Conservation (phyloP, 2,329 filamentous ascomycete genomes). For the Emmonsia crescens region DNA sequence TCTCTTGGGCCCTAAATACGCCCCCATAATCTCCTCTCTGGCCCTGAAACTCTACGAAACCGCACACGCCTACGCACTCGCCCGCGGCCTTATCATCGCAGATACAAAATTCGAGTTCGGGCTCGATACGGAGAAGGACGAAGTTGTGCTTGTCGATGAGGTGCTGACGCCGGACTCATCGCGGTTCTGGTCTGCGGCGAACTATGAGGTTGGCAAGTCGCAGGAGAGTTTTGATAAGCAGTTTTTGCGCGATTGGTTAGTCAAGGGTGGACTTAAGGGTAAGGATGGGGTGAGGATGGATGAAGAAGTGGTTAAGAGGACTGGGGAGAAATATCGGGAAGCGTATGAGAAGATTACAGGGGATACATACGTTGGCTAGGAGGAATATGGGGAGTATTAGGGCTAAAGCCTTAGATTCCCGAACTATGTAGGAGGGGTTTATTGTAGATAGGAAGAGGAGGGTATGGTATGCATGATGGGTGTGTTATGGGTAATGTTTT, state of each 20-base stretch:
- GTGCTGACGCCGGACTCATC: conserved; percentile 75
- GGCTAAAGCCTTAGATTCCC: conserved; percentile 7
- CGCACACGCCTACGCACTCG: conserved; percentile 32
- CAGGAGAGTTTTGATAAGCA: conserved; percentile 89
- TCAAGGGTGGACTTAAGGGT: conserved; percentile 59
- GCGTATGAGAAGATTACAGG: conserved; percentile 62
- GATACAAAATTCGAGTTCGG: conserved; percentile 73
- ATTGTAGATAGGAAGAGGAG: background rate
- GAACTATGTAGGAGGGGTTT: background rate
- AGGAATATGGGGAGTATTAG: conserved; percentile 48
- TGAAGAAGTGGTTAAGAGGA: conserved; percentile 57
- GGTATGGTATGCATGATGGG: background rate
- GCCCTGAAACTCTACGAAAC: conserved; percentile 53
- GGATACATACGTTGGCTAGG: conserved; percentile 40
- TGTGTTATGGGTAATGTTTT: background rate
- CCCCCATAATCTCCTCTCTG: conserved; percentile 53
- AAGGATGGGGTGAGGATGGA: conserved; percentile 63
- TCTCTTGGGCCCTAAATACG: conserved; percentile 56
- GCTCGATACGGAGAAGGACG: conserved; percentile 51
- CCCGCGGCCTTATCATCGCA: conserved; percentile 62
- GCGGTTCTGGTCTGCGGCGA: conserved; percentile 71
- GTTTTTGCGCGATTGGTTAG: conserved; percentile 72
- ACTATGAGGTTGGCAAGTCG: conserved; percentile 60
- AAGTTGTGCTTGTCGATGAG: conserved; percentile 70
- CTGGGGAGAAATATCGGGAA: conserved; percentile 62